phyloP scores from a whole-genome alignment of 257 asterid genomes.

The Knoxia roxburghii region DNA sequence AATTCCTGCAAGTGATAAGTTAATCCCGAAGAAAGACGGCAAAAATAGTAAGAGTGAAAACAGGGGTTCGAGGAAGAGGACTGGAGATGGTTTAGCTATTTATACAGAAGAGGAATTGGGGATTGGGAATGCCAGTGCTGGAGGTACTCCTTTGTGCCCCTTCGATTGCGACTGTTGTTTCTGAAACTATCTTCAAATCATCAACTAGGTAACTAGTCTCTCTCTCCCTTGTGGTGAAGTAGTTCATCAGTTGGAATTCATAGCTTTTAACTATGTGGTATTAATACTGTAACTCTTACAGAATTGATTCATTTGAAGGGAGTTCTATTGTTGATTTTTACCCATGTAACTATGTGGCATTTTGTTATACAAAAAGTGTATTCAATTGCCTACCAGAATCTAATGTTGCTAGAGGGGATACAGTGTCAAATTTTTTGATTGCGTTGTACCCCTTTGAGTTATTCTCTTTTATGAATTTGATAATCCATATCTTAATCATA shows the following conservation, averaged over 20 bases:
- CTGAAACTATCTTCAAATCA: constrained; percentile 25
- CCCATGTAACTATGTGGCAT: no score
- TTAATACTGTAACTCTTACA: no score
- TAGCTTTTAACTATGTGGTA: no score
- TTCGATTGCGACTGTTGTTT: constrained; percentile 80
- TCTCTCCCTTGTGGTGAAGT: no score
- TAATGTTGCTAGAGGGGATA: neutral
- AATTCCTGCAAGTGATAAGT: no score
- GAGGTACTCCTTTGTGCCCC: constrained; percentile 64
- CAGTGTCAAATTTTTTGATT: neutral
- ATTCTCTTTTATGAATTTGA: neutral
- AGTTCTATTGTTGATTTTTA: no score
- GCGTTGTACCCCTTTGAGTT: neutral
- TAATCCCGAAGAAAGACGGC: no score
- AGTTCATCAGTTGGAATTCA: no score
- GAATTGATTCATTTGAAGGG: no score
- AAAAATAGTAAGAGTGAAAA: no score
- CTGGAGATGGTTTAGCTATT: constrained; percentile 52
- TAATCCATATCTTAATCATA: neutral
- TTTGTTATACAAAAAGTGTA: neutral
- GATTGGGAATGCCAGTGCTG: constrained; percentile 48
- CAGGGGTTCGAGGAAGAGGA: constrained; percentile 31
- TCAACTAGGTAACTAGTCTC: no score
- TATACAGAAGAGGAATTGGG: constrained; percentile 74
- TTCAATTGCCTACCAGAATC: neutral